These are phyloP conservation scores for Logfia minima DNA, from an alignment of 129 eudicot genomes.

Conservation along the genomic window DNA sequence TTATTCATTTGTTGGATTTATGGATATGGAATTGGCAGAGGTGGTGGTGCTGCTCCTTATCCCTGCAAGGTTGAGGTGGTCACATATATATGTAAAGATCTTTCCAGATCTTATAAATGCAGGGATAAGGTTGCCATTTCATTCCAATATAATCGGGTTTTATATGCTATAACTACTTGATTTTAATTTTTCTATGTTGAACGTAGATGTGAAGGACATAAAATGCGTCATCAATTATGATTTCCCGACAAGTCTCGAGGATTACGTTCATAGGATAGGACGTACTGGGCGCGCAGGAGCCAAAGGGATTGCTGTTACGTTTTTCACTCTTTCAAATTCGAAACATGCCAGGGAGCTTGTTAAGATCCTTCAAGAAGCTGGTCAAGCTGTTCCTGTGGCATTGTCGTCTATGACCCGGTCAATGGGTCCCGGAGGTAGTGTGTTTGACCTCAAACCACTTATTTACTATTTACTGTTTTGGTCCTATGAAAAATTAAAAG, in stretches of 20 bases:
- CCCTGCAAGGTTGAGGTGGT: constrained; percentile 99
- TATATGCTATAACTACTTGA: constrained; percentile 2
- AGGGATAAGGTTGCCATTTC: constrained; percentile 93
- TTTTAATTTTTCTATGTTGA: constrained; percentile 26
- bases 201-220: constrained; percentile 99
- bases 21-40: constrained; percentile 43
- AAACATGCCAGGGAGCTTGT: constrained; percentile 81
- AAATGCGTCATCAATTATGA: constrained; percentile 94
- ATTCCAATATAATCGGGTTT: constrained; percentile 25
- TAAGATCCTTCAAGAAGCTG: constrained; percentile 91
- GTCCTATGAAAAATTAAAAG: background rate
- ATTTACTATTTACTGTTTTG: background rate
- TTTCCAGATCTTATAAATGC: constrained; percentile 59
- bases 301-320: constrained; percentile 82
- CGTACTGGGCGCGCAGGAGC: constrained; percentile 99
- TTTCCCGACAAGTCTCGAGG: constrained; percentile 92
- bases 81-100: constrained; percentile 58
- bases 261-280: constrained; percentile 98
- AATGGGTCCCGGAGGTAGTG: constrained; percentile 54
- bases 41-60: constrained; percentile 87
- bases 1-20: constrained; percentile 47
- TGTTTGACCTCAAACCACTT: background rate
- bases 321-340: constrained; percentile 81
- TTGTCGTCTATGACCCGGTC: constrained; percentile 62
- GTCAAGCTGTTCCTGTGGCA: constrained; percentile 78